These are phyloP conservation scores for Chytridiales sp. DNA, from an alignment of 371 early-diverging fungal genomes.

Conservation along the genomic window DNA sequence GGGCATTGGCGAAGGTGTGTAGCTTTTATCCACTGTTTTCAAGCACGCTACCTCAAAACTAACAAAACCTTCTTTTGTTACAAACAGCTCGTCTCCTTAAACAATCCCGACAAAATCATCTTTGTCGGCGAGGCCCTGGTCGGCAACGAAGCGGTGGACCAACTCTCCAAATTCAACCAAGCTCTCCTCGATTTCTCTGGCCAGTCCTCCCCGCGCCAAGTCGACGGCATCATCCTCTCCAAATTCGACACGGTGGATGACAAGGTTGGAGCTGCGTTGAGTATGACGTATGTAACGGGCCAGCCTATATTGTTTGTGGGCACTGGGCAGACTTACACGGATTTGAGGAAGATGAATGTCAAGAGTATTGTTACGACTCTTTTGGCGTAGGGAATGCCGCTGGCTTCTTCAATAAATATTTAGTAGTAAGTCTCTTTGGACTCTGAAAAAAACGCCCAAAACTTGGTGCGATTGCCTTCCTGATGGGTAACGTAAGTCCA, in stretches of 20 bases:
- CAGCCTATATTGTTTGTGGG: constrained; percentile 99
- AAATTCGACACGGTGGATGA: constrained; percentile 99
- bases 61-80: neutral
- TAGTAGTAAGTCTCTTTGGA: too few species aligned
- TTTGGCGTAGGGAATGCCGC: constrained; percentile 37
- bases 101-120: constrained; percentile 96
- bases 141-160: constrained; percentile 98
- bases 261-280: constrained; percentile 96
- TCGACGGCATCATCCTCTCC: constrained; percentile 97
- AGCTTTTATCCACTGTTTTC: neutral
- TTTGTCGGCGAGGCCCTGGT: constrained; percentile 99
- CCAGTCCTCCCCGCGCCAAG: constrained; percentile 67
- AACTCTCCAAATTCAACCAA: constrained; percentile 97
- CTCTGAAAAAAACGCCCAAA: too few species aligned
- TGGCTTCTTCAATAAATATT: too few species aligned
- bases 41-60: neutral
- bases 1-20: constrained; percentile 83
- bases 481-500: too few species aligned
- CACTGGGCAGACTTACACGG: constrained; percentile 98
- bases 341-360: constrained; percentile 88
- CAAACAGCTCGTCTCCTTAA: constrained; percentile 87
- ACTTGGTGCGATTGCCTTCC: too few species aligned
- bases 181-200: constrained; percentile 82
- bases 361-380: constrained; percentile 82
- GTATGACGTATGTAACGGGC: constrained; percentile 95